Percentiles rank a stretch among this genome's conserved stretches.
Conservation (phyloP, 306 rosid species). For the Vigna hirtella region DNA sequence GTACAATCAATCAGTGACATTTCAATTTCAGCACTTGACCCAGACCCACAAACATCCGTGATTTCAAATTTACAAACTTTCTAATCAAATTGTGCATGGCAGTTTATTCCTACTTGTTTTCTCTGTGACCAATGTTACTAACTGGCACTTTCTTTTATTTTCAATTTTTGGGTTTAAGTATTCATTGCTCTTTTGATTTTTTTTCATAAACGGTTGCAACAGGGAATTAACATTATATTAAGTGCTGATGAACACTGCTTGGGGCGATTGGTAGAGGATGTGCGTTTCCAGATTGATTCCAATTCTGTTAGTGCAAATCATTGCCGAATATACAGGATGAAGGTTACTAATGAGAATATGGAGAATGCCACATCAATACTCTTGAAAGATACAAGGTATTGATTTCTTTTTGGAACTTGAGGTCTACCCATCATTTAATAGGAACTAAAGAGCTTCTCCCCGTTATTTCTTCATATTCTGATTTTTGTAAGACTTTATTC, state of each 20-base stretch:
- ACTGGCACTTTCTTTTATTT: not conserved
- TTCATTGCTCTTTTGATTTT: slow-evolving; percentile 5
- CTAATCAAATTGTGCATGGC: slow-evolving; percentile 14
- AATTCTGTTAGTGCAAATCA: slow-evolving; percentile 75
- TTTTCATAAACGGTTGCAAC: slow-evolving; percentile 42
- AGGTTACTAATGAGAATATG: slow-evolving; percentile 53
- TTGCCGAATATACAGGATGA: slow-evolving; percentile 73
- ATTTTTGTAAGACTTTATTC: slow-evolving; percentile 50
- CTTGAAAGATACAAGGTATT: slow-evolving; percentile 85
- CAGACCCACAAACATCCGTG: not conserved
- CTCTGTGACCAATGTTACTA: not conserved
- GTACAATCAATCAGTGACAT: not conserved
- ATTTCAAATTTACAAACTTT: slow-evolving; percentile 1
- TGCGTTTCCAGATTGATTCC: slow-evolving; percentile 77
- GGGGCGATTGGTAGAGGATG: slow-evolving; percentile 70
- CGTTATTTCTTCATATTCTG: slow-evolving; percentile 12
- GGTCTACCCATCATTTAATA: not conserved
- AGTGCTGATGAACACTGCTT: slow-evolving; percentile 75
- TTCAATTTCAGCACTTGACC: slow-evolving; percentile 27
- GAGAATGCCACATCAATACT: slow-evolving; percentile 57
- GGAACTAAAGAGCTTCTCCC: not conserved
- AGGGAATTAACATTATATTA: slow-evolving; percentile 85
- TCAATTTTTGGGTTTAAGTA: not conserved
- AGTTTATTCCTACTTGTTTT: not conserved
- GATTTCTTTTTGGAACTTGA: slow-evolving; percentile 24